These are phyloP conservation scores for Penicillium sclerotigenum DNA, from an alignment of 2,329 filamentous ascomycete genomes.

Conservation along the genomic window DNA sequence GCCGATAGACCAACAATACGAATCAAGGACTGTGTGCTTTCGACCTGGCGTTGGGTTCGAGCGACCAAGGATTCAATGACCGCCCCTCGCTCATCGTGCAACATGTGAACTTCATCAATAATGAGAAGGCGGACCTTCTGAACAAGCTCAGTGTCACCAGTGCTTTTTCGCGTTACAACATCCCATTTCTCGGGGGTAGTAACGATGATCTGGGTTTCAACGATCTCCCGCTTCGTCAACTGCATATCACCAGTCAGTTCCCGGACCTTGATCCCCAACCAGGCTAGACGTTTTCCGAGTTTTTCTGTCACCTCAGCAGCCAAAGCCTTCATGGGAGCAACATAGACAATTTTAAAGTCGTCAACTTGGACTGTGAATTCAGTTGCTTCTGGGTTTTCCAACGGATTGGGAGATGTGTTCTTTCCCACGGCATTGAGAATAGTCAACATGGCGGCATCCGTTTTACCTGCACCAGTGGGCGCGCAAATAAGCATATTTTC, in stretches of 20 bases:
- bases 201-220: constrained; percentile 95
- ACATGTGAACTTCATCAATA: constrained; percentile 99
- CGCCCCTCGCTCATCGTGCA: constrained; percentile 94
- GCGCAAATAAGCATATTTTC: constrained; percentile 99
- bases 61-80: constrained; percentile 95
- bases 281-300: constrained; percentile 82
- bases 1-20: constrained; percentile 93
- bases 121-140: constrained; percentile 95
- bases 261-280: constrained; percentile 87
- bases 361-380: constrained; percentile 81
- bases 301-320: constrained; percentile 96
- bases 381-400: constrained; percentile 67
- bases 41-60: constrained; percentile 90
- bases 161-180: constrained; percentile 94
- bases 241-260: constrained; percentile 99
- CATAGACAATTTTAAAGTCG: constrained; percentile 97
- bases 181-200: constrained; percentile 99
- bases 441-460: constrained; percentile 94
- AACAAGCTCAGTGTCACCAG: constrained; percentile 93
- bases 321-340: constrained; percentile 97
- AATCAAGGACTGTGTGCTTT: constrained; percentile 96
- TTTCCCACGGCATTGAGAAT: constrained; percentile 87
- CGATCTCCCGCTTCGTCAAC: constrained; percentile 90
- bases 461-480: constrained; percentile 97
- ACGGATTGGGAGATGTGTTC: constrained; percentile 75